A percentile compares a stretch with the other conserved stretches of the same genome.
Conservation (phyloP, 2,329 filamentous ascomycete genomes). For the Geosmithia morbida region DNA sequence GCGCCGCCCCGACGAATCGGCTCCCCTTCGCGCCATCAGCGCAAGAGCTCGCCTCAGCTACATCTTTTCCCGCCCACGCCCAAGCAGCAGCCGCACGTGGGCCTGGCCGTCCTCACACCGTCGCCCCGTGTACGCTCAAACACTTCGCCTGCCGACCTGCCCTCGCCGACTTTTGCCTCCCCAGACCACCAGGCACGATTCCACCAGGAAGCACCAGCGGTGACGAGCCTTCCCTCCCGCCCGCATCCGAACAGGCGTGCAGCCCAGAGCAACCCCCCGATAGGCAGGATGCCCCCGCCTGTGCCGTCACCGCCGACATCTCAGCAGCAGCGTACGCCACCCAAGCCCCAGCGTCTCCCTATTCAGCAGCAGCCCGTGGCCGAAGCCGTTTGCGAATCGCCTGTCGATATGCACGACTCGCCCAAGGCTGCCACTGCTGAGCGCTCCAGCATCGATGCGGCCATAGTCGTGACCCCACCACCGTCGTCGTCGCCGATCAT, state of each 20-base stretch:
- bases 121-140: slow-evolving; percentile 34
- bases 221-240: neutral
- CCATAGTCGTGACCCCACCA: neutral
- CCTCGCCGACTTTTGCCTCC: slow-evolving; percentile 20
- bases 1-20: slow-evolving; percentile 20
- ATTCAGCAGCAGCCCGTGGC: neutral
- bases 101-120: slow-evolving; percentile 7
- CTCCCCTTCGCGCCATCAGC: slow-evolving; percentile 29
- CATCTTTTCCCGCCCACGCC: slow-evolving; percentile 27
- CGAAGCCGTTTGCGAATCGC: neutral
- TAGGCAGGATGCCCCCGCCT: neutral
- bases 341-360: too few relatives aligned
- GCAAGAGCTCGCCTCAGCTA: slow-evolving; percentile 25
- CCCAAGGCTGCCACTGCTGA: neutral
- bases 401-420: neutral
- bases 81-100: slow-evolving; percentile 6
- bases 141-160: slow-evolving; percentile 35
- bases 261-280: neutral
- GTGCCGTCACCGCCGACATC: neutral
- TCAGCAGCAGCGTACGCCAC: neutral
- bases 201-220: slow-evolving; percentile 2
- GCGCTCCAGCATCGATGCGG: neutral
- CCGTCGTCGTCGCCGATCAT: neutral
- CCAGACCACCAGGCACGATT: slow-evolving; percentile 12
- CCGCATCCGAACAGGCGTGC: neutral